These are phyloP conservation scores for Excoecaria agallocha DNA, from an alignment of 345 rosid genomes.

Conservation along the genomic window DNA sequence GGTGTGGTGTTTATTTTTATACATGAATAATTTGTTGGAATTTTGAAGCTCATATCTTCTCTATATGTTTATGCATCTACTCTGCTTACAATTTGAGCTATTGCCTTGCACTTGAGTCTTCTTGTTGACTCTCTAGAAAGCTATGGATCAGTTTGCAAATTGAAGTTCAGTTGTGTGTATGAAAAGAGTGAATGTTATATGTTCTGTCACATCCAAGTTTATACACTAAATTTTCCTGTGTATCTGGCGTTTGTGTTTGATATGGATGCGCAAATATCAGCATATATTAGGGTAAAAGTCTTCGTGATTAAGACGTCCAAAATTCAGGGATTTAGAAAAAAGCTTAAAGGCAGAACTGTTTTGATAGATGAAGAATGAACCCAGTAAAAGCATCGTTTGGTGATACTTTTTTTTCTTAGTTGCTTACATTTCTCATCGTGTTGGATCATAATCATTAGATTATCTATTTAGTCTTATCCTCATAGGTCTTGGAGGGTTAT, in stretches of 20 bases:
- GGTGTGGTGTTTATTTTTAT: neutral
- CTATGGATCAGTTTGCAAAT: neutral
- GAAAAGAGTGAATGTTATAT: no score
- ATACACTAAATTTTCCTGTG: neutral
- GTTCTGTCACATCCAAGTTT: no score
- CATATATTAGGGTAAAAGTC: neutral
- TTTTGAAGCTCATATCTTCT: neutral
- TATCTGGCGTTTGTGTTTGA: neutral
- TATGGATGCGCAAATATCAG: neutral
- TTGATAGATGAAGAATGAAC: neutral
- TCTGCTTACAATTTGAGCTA: neutral
- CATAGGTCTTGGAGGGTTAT: neutral
- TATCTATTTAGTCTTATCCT: neutral
- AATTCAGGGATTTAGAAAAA: neutral
- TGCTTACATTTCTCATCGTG: neutral
- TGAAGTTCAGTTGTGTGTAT: neutral
- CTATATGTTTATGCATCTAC: neutral
- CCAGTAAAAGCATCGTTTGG: no score
- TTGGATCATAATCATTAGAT: neutral
- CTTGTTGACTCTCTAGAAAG: neutral
- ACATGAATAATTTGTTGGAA: conserved; percentile 1
- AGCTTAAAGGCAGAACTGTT: neutral
- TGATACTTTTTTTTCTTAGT: neutral
- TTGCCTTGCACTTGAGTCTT: neutral
- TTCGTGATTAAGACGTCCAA: neutral